Evolutionary conservation across 139 green algal genomes (phyloP).

Genomic region (Pseudopediastrum boryanum): DNA sequence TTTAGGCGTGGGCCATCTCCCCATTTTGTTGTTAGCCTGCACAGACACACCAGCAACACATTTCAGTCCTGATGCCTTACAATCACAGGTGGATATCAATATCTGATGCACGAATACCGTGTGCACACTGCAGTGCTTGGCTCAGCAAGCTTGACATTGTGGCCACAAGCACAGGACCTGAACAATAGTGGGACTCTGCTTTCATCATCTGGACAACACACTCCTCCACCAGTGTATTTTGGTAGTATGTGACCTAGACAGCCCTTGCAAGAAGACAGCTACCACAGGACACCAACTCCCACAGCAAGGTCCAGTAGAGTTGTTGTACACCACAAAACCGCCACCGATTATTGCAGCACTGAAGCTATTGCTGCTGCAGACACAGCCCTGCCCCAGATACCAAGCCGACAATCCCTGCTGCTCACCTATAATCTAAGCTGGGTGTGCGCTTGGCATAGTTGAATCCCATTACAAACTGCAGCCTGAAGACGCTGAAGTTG

Average conservation of each 20-base stretch:
- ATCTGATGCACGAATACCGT: no score
- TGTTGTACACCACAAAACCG: no score
- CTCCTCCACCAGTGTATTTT: background rate
- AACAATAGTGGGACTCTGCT: no score
- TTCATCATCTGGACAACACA: no score
- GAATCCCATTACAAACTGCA: conserved; percentile 51
- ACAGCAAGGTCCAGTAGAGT: background rate
- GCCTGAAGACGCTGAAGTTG: conserved; percentile 41
- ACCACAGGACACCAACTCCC: background rate
- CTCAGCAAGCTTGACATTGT: no score
- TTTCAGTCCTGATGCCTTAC: no score
- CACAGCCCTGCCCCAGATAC: no score
- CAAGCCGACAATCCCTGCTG: background rate
- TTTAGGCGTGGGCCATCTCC: conserved; percentile 57
- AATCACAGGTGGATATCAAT: no score
- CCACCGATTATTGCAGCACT: no score
- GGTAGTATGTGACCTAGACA: background rate
- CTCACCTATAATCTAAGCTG: conserved; percentile 59
- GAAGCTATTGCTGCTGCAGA: no score
- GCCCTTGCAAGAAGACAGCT: background rate
- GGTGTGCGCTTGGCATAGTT: conserved; percentile 43
- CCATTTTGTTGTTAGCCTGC: conserved; percentile 59
- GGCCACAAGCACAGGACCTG: no score
- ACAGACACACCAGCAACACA: background rate
- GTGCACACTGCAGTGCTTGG: no score